Percentiles rank a stretch among this genome's conserved stretches.
These are phyloP conservation scores for Globisporangium acanthophoron DNA, from an alignment of 352 stramenopile species.

Conservation along the genomic window DNA sequence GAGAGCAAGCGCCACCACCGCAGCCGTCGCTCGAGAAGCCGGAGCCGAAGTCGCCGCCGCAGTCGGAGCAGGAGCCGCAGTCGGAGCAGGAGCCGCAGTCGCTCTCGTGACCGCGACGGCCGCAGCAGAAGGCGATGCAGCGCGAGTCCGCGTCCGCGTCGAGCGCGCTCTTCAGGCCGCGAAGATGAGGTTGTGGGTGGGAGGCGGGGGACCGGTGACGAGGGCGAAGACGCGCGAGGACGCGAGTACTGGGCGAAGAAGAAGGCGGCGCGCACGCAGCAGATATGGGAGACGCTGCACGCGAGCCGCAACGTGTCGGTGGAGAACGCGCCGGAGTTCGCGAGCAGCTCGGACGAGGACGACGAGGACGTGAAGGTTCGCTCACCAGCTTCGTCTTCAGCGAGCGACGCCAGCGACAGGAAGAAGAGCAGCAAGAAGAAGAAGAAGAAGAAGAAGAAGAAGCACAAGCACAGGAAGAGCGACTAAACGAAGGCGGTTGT, in stretches of 20 bases:
- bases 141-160: background rate
- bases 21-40: constrained; percentile 11
- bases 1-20: constrained; percentile 20
- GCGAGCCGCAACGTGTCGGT: constrained; percentile 31
- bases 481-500: background rate
- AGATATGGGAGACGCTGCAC: constrained; percentile 48
- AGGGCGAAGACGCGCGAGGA: constrained; percentile 19
- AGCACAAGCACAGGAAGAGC: constrained; percentile 4
- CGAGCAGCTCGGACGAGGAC: constrained; percentile 28
- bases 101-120: background rate
- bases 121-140: background rate
- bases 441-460: constrained; percentile 23
- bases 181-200: background rate
- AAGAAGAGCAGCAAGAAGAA: constrained; percentile 20
- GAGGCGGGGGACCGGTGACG: background rate
- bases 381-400: background rate
- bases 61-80: background rate
- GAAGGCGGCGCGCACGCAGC: constrained; percentile 47
- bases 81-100: constrained; percentile 1
- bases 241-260: constrained; percentile 50
- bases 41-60: constrained; percentile 11
- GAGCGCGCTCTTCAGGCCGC: background rate
- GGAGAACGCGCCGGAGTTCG: constrained; percentile 46
- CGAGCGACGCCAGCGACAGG: constrained; percentile 9
- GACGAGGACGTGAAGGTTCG: constrained; percentile 32